Conservation (phyloP, 129 eudicot species). For the Daucus carota region DH1_v3.0 NC_030386.2:7770001-7770500, state of each 20-base stretch:
- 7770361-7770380: constrained; percentile 26
- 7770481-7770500: neutral
- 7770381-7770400: neutral
- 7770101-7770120: too few relatives aligned
- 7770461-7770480: neutral
- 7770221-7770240: neutral
- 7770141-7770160: neutral
- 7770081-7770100: too few relatives aligned
- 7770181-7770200: neutral
- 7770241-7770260: neutral
- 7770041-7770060: too few relatives aligned
- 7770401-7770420: neutral
- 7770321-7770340: constrained; percentile 84
- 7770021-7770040: too few relatives aligned
- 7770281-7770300: neutral
- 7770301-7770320: constrained; percentile 16
- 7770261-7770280: neutral
- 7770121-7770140: too few relatives aligned
- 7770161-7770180: neutral
- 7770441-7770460: neutral
- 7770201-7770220: neutral
- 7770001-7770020: too few relatives aligned
- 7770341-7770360: constrained; percentile 76
- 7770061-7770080: too few relatives aligned
- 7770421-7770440: neutral